Evolutionary conservation across 345 rosid species (phyloP).

Genomic region (Conringia planisiliqua): DNA sequence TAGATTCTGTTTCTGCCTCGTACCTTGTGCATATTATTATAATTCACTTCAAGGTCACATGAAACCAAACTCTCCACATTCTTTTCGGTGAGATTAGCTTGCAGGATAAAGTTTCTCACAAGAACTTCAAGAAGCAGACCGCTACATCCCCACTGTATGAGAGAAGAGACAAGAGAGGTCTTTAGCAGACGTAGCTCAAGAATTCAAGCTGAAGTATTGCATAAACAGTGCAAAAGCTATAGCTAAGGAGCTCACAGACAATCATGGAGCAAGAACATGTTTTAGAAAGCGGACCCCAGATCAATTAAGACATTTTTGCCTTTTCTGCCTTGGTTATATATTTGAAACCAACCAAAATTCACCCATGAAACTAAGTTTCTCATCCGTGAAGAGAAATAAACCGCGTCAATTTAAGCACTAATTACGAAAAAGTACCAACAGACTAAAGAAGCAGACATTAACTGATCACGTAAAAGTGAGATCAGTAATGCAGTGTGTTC

Average conservation of each 20-base stretch:
- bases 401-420: not conserved
- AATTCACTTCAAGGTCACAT: slow-evolving; percentile 74
- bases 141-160: slow-evolving; percentile 78
- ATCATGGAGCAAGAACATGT: not conserved
- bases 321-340: not conserved
- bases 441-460: not conserved
- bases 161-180: slow-evolving; percentile 22
- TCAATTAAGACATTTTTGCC: not conserved
- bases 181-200: slow-evolving; percentile 17
- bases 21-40: slow-evolving; percentile 89
- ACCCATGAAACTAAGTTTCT: slow-evolving; percentile 13
- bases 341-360: not conserved
- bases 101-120: slow-evolving; percentile 45
- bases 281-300: not conserved
- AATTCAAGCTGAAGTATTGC: not conserved
- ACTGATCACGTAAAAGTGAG: not conserved
- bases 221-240: slow-evolving; percentile 9
- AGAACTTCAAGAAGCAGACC: slow-evolving; percentile 79
- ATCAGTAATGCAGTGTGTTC: slow-evolving; percentile 1
- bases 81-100: slow-evolving; percentile 43
- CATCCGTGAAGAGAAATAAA: not conserved
- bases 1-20: not conserved
- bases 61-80: slow-evolving; percentile 45
- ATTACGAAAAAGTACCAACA: not conserved
- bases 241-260: slow-evolving; percentile 3